Base-by-base conservation (phyloP, 169 alveolate species). In the Plasmodium yoelii region DNA sequence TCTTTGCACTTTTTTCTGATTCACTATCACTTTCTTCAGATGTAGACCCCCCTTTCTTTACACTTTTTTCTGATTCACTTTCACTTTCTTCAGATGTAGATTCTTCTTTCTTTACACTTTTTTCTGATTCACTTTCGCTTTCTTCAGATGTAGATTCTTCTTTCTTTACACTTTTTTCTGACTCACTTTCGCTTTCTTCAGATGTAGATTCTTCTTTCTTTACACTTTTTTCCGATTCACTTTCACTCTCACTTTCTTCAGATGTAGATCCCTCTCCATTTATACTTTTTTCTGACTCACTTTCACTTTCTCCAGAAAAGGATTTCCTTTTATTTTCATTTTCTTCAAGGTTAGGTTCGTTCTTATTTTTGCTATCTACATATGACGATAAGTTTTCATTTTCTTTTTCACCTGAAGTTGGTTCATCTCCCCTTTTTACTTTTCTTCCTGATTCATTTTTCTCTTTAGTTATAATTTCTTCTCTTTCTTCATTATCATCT, bases 41-140 rank as follows among this genome's bases (percentile, higher is more conserved):
- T 10, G 12, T 1, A 5, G 9, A 12, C 3, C 0, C 24, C 10
- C 34, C 13, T 26, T 63, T 4, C 68, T 13, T 51, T 64, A 19
- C 61, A 71, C 44, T 18, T 42, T 19, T 55, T 7, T 26, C 68
- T 7, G 65, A 57, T 24, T 57, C 26, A 5, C 65, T 12, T 57
- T 51, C 68, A 18, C 63, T 22, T 59, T 73, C 19, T 44, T 34
- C 22, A 60, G 63, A 19, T 44, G 49, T 51, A 51, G 59, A 51
- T 15, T 0, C 59, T 2, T 13, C 24, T 44, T 67, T 18, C 0
- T 12, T 51, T 15, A 3, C 49, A 19, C 26, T 28, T 28, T 69
- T 69, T 24, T 69, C 56, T 18, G 53, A n/a, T 24, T 46, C 44
- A 15, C 65, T 69, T 69, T 69, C 19, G 12, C 64, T 12, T 39